These are phyloP conservation scores for Diaporthe longicolla DNA, from an alignment of 2,329 filamentous ascomycete genomes.

Conservation along the genomic window DNA sequence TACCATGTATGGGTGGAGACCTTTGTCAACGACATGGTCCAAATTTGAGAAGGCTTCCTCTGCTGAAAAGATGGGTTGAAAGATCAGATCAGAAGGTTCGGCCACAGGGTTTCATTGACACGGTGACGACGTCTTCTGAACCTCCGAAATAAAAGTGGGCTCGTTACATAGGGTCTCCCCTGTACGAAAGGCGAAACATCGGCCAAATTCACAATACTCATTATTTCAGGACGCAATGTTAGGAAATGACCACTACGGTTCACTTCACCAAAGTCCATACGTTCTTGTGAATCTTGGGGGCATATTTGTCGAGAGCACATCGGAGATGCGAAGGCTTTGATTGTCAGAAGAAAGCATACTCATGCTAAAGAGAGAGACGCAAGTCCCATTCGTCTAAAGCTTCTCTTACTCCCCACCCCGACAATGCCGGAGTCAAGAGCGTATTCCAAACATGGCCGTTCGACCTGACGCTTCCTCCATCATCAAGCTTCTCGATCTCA, in stretches of 20 bases:
- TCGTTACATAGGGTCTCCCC: neutral
- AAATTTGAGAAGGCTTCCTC: neutral
- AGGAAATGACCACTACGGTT: neutral
- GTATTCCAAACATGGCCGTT: neutral
- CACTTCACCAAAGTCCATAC: neutral
- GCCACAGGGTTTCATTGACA: neutral
- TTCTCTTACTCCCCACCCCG: neutral
- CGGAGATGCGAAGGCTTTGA: neutral
- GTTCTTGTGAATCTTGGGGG: neutral
- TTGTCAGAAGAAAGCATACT: neutral
- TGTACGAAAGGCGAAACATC: conserved; percentile 3
- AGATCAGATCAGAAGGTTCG: conserved; percentile 1
- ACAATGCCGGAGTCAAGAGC: neutral
- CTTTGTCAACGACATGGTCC: neutral
- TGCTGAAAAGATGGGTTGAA: neutral
- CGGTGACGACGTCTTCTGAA: conserved; percentile 13
- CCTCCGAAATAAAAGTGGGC: neutral
- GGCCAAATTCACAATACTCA: neutral
- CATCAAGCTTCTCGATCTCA: neutral
- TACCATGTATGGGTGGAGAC: neutral
- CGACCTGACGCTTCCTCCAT: neutral
- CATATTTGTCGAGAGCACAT: neutral
- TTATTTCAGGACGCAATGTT: neutral
- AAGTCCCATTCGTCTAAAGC: neutral
- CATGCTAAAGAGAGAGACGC: neutral